phyloP scores from a whole-genome alignment of 2,329 filamentous ascomycete species.

The Botrytis aclada region DNA sequence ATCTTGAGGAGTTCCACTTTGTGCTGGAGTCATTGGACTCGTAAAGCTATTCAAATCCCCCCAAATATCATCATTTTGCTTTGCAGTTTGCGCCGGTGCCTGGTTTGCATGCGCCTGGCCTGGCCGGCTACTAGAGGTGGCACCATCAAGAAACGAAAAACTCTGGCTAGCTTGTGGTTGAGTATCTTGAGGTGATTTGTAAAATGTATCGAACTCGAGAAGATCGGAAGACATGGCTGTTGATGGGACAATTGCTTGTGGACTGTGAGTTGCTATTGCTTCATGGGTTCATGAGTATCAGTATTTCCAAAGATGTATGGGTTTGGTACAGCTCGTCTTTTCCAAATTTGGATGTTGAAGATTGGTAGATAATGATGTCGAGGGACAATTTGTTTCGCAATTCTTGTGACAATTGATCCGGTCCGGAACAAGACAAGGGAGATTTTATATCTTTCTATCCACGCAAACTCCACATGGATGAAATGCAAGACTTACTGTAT shows the following conservation, averaged over 20 bases:
- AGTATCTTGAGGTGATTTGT: constrained; percentile 38
- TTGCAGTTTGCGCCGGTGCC: background rate
- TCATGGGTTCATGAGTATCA: constrained; percentile 7
- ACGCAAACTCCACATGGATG: background rate
- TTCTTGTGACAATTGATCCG: background rate
- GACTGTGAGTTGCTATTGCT: background rate
- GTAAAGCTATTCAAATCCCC: constrained; percentile 28
- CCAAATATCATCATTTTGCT: constrained; percentile 30
- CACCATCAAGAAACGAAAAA: constrained; percentile 26
- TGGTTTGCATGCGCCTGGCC: constrained; percentile 24
- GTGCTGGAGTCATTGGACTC: constrained; percentile 15
- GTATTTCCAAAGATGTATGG: background rate
- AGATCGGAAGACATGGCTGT: constrained; percentile 61
- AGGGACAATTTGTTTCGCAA: background rate
- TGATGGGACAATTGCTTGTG: background rate
- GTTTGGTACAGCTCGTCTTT: background rate
- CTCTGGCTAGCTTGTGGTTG: constrained; percentile 33
- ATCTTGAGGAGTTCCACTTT: constrained; percentile 22
- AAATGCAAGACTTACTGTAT: constrained; percentile 3
- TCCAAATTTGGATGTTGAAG: background rate
- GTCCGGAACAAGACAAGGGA: background rate
- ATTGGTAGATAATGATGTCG: background rate
- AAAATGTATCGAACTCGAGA: constrained; percentile 57
- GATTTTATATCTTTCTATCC: background rate
- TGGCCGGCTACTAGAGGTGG: constrained; percentile 18